Conservation (phyloP, 257 asterid genomes). For the Solanum okadae region DNA sequence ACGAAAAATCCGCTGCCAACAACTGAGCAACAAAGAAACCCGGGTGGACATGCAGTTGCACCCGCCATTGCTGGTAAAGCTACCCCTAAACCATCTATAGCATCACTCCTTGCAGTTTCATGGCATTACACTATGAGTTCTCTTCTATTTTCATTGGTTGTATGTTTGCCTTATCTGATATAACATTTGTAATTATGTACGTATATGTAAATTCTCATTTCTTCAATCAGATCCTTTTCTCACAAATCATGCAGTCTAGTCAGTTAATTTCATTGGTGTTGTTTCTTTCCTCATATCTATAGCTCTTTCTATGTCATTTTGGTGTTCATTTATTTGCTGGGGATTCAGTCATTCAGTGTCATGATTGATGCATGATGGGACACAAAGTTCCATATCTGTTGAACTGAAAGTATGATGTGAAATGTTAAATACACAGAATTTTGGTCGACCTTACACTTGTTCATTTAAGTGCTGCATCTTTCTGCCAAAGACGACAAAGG, state of each 20-base stretch:
- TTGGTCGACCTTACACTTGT: neutral
- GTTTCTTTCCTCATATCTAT: neutral
- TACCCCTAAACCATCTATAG: slow-evolving; percentile 34
- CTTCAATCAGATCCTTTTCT: neutral
- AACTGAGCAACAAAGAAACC: slow-evolving; percentile 34
- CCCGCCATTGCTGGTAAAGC: slow-evolving; percentile 72
- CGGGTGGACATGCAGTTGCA: slow-evolving; percentile 30
- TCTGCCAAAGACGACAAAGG: neutral
- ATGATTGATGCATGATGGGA: no score
- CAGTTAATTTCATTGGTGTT: neutral
- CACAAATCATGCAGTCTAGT: neutral
- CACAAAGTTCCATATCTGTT: neutral
- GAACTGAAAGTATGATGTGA: neutral
- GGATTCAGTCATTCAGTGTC: no score
- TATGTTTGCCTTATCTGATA: slow-evolving; percentile 6
- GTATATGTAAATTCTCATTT: slow-evolving; percentile 26
- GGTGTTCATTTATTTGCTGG: neutral
- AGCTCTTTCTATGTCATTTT: neutral
- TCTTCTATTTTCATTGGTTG: slow-evolving; percentile 26
- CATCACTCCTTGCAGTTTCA: slow-evolving; percentile 12
- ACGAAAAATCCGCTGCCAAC: slow-evolving; percentile 57
- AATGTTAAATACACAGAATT: neutral
- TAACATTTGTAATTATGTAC: slow-evolving; percentile 7
- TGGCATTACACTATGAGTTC: slow-evolving; percentile 11
- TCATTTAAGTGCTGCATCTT: neutral